Base-by-base conservation (phyloP, 2,329 filamentous ascomycete species). In the Penicillium sp. region DNA sequence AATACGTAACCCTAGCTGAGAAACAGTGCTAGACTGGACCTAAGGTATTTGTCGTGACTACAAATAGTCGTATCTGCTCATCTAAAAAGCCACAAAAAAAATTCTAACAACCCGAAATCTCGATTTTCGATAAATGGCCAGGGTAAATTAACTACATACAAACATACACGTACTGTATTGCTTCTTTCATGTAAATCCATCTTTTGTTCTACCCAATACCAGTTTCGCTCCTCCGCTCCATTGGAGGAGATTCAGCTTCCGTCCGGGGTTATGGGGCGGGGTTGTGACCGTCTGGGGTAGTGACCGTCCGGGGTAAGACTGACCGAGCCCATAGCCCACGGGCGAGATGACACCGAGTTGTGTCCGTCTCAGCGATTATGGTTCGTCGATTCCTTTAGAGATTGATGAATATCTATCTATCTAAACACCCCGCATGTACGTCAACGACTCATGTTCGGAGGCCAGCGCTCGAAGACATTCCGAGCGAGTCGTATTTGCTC, bases 191-290 rank as follows among this genome's bases (percentile, higher is more conserved):
- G 35, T 14, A 37, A 37, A 14, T 37, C 6, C 35, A 37, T 37
- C 13, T 37, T 6, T 14, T 14, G 33, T 37, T 4, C 43, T 46
- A 14, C 28, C 43, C 22, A 14, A 46, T 16, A 14, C 8, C 43
- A 13, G 43, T 46, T 28, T 28, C n/a, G 14, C 43, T 46, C 25
- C 43, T 46, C 42, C 42, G 45, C 37, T 16, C 28, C 52, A 52
- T 52, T 63, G 61, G 58, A 59, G 61, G 61, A 58, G 52, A 61
- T 61, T 58, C 46, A 45, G 48, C 55, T 37, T 54, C 60, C 60
- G 56, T 61, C 61, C 46, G 61, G 61, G 58, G 60, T 57, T 42
- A 48, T 54, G 53, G 61, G 49, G 61, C 58, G 55, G 61, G 58
- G 58, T 63, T 59, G 35, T 53, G 14, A 22, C 52, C 55, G 46